Base-by-base conservation (phyloP, 768 basidiomycete species). In the Boletus coccyginus region DNA sequence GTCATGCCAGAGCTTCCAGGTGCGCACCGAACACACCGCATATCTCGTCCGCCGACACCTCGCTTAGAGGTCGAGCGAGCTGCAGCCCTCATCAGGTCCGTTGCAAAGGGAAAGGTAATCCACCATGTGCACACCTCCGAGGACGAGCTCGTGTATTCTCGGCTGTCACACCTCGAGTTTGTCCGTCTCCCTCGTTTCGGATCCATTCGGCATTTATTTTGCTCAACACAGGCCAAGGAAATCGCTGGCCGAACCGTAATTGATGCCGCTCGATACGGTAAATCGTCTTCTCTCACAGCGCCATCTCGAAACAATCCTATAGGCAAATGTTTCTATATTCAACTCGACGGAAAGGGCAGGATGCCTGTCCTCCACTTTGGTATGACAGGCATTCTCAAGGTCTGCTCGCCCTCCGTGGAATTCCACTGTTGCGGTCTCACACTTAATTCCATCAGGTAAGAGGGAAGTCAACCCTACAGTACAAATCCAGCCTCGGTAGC, bases 381-480 rank as follows among this genome's bases (percentile, higher is more conserved):
- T 3, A 92, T 92, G 90, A 91, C 89, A 2, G 90, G 90, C n/a
- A 87, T 84, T 82, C 74, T 92, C 35, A 85, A 87, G 73, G 86
- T 83, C 50, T 35, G 67, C 42, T 19, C 10, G 0, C 24, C 10
- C 31, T 16, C 33, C 31, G 39, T 49, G 56, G 21, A 24, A 27
- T 19, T 32, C 11, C 17, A 17, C 19, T 17, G 31, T 17, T 1
- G 14, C 8, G 7, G 43, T 48, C 27, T 33, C 45, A 40, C 43
- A 24, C 32, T 51, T 44, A 19, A 45, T 36, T 40, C 48, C 44
- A 12, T 45, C 36, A 66, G 81, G 77, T 81, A 16, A 82, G 77
- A 64, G 85, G 83, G 11, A 69, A 76, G 58, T 60, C 72, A 11
- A 72, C 81, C 10, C 71, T 73, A 7, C 75, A 80, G 55, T 87